Evolutionary conservation across 148 eudicot genomes (phyloP).

Genomic region (Silene conica): DNA sequence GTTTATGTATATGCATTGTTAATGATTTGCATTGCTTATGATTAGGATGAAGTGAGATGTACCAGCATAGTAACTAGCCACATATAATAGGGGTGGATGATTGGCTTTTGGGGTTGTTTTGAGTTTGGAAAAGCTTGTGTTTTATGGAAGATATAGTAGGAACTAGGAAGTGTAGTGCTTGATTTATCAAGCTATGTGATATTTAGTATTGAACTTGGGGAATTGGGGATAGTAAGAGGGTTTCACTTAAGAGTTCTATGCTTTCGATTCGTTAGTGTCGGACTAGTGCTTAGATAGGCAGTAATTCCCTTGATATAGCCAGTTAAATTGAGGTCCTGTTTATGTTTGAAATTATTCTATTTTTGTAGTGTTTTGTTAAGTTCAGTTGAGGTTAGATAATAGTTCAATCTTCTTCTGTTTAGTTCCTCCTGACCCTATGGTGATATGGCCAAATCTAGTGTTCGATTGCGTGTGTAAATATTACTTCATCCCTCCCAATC

Average conservation of each 20-base stretch:
- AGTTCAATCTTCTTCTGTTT: not conserved
- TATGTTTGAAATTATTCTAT: not conserved
- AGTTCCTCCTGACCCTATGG: not conserved
- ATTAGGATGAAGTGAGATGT: no score
- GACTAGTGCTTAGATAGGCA: not conserved
- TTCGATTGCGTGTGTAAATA: not conserved
- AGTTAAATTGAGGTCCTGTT: not conserved
- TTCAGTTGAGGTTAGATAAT: not conserved
- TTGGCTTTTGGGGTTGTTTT: not conserved
- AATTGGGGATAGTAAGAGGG: not conserved
- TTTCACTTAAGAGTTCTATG: not conserved
- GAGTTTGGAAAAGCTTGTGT: not conserved
- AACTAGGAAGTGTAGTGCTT: not conserved
- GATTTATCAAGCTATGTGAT: not conserved
- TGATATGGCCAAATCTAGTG: not conserved
- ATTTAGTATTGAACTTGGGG: not conserved
- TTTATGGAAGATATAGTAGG: not conserved
- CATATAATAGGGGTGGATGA: not conserved
- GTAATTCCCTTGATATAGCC: not conserved
- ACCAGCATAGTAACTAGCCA: not conserved
- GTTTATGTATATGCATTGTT: not conserved
- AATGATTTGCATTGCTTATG: not conserved
- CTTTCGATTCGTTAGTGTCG: not conserved
- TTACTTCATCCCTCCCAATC: not conserved
- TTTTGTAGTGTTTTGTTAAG: not conserved